A percentile compares a stretch with the other conserved stretches of the same genome.
Evolutionary conservation across 2,329 filamentous ascomycete species (phyloP).

Genomic region (Massarina eburnea): DNA sequence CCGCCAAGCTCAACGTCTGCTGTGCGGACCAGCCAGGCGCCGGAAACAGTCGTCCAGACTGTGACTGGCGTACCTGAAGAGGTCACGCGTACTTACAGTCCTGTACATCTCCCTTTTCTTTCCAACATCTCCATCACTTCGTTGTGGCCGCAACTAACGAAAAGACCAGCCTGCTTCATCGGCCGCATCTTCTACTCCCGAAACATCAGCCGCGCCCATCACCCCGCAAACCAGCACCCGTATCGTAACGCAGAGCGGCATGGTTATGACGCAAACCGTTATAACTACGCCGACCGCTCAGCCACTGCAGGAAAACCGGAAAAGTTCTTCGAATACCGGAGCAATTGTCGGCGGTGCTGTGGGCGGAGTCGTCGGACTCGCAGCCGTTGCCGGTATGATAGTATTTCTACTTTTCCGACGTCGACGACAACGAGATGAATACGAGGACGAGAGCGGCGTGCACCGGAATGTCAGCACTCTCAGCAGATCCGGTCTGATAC

Average conservation of each 20-base stretch:
- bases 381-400: constrained; percentile 38
- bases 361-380: constrained; percentile 43
- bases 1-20: constrained; percentile 29
- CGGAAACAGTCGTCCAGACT: constrained; percentile 30
- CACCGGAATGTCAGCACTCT: constrained; percentile 51
- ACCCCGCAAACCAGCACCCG: constrained; percentile 28
- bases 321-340: constrained; percentile 36
- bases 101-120: constrained; percentile 20
- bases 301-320: constrained; percentile 13
- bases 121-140: constrained; percentile 1
- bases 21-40: constrained; percentile 20
- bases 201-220: constrained; percentile 11
- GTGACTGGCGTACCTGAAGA: constrained; percentile 24
- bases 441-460: constrained; percentile 27
- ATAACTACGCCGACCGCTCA: constrained; percentile 37
- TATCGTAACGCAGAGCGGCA: constrained; percentile 48
- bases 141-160: neutral
- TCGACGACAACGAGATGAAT: constrained; percentile 23
- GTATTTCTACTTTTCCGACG: constrained; percentile 46
- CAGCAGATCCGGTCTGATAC: constrained; percentile 50
- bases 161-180: constrained; percentile 7
- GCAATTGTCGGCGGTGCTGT: constrained; percentile 52
- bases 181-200: constrained; percentile 17
- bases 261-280: constrained; percentile 48
- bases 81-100: constrained; percentile 15